Base-by-base conservation (phyloP, 2,329 filamentous ascomycete species). In the Tolypocladium tropicale region DNA sequence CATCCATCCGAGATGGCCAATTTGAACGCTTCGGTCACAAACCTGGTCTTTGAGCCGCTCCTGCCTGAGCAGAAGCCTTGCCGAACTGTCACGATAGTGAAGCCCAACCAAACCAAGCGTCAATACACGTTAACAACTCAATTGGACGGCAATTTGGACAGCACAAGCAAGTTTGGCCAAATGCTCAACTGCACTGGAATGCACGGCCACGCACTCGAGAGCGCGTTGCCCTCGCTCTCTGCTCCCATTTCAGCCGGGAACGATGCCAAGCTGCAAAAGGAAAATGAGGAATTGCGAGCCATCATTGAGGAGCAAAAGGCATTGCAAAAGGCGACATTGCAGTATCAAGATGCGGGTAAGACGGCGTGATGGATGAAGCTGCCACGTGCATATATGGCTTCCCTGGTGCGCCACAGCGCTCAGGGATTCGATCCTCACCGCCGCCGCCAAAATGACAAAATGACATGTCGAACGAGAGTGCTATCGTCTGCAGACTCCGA, bases 21-120 rank as follows among this genome's bases (percentile, higher is more conserved):
- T 57, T 79, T 95, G 56, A 90, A 90, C 55, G 88, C 90, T 4
- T 84, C 90, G 21, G 84, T 96, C 36, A 94, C 89, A 12, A 96
- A 95, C 63, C 66, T 97, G 28, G 68, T 78, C n/a, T 88, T 94
- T 70, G 75, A 90, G 32, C 79, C 84, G 11, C 84, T 89, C 74
- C 58, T 77, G 77, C 63, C 68, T 72, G 59, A 63, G 23, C 56
- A 63, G 10, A 64, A 64, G 60, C 64, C 67, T 60, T 79, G 78
- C 21, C 78, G 82, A 61, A 76, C 80, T 18, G 71, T 81, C 25
- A 80, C 78, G 1, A 79, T 96, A 28, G 78, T 93, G 58, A 96
- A 96, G 74, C 93, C 93, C n/a, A 85, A 84, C 59, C 79, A 87
- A 58, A 83, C 79, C 53, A 79, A 81, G 58, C 76, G 81, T 41